Percentiles rank a stretch among this genome's conserved stretches.
phyloP scores from a whole-genome alignment of 1,139 yeast species.

The Suhomyces guaymorum region DNA sequence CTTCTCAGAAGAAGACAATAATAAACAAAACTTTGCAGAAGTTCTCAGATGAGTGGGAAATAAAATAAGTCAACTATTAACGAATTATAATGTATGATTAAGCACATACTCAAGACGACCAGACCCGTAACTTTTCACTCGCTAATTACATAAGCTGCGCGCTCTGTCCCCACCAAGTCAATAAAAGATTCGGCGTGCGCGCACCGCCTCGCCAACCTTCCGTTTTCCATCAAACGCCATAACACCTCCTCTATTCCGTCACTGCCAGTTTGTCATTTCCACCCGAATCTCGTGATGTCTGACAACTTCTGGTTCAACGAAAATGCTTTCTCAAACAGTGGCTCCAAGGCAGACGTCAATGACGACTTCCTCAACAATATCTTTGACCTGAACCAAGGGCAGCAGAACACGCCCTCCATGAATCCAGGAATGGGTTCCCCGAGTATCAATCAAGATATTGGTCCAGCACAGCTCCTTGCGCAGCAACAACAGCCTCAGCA shows the following conservation, averaged over 20 bases:
- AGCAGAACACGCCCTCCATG: slow-evolving; percentile 8
- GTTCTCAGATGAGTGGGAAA: no score
- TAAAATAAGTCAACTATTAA: no score
- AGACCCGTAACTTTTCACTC: no score
- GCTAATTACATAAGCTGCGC: no score
- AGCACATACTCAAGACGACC: no score
- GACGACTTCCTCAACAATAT: slow-evolving; percentile 42
- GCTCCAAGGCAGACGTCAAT: slow-evolving; percentile 18
- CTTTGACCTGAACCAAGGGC: slow-evolving; percentile 26
- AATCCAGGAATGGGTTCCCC: slow-evolving; percentile 11
- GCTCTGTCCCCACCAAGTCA: no score
- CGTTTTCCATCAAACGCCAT: slow-evolving; percentile 21
- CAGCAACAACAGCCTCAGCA: slow-evolving; percentile 8
- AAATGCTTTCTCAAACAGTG: slow-evolving; percentile 32
- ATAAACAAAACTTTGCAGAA: no score
- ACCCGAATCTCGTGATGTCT: slow-evolving; percentile 31
- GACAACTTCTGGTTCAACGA: slow-evolving; percentile 49
- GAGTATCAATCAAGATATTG: slow-evolving; percentile 15
- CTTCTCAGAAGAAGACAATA: no score
- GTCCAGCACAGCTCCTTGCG: slow-evolving; percentile 16
- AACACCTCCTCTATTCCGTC: background rate
- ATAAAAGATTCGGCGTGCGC: slow-evolving; percentile 13
- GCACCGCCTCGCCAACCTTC: slow-evolving; percentile 27
- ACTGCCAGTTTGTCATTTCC: no score
- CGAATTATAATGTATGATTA: no score